Conservation (phyloP, 805 yeast genomes). For the Sugiyamaella chiloensis region DNA sequence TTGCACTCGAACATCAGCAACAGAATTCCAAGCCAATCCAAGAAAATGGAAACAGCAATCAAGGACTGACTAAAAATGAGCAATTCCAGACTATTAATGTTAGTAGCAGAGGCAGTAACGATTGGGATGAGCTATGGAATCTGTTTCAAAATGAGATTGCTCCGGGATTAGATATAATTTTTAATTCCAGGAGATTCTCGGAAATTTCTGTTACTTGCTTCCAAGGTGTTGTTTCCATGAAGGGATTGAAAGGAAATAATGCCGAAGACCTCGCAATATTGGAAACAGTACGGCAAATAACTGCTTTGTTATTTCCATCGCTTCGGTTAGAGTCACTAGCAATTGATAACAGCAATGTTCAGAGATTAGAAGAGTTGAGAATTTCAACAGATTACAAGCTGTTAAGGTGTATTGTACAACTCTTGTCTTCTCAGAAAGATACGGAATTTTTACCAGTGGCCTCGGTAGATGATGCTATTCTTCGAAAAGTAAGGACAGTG, state of each 20-base stretch:
- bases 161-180: constrained; percentile 26
- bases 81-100: background rate
- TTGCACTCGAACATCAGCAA: constrained; percentile 15
- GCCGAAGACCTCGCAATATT: constrained; percentile 31
- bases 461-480: constrained; percentile 18
- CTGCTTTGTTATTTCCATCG: constrained; percentile 23
- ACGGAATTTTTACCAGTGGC: constrained; percentile 22
- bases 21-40: background rate
- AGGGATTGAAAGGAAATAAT: constrained; percentile 9
- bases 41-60: background rate
- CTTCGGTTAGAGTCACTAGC: constrained; percentile 18
- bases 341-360: constrained; percentile 21
- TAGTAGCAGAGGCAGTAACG: constrained; percentile 2
- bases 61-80: background rate
- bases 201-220: constrained; percentile 12
- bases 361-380: constrained; percentile 33
- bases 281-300: constrained; percentile 33
- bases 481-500: constrained; percentile 13
- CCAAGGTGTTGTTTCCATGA: background rate
- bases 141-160: constrained; percentile 25
- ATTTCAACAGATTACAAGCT: constrained; percentile 32
- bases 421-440: constrained; percentile 13
- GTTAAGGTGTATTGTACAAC: constrained; percentile 26
- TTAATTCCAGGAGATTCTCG: constrained; percentile 25
- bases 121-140: constrained; percentile 28